Evolutionary conservation across 1,139 yeast genomes (phyloP), one percentile per base, ranked within the genome.

Genomic region (Blastobotrys proliferans): DNA sequence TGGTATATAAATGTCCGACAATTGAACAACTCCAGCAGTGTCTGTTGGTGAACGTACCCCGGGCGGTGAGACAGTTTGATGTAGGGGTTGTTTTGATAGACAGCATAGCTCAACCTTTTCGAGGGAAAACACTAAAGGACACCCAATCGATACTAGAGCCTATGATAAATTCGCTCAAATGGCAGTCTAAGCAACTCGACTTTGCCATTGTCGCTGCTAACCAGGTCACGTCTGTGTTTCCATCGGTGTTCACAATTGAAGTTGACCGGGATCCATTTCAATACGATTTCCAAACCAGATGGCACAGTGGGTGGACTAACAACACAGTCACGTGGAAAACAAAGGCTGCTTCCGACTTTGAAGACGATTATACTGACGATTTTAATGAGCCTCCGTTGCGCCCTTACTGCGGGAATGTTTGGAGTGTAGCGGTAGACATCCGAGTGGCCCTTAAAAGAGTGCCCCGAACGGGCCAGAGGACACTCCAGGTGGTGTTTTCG

Each of bases 51-150:
- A 95, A 85, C 55, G 64, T 88, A 3, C 95, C 95, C 0, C 57
- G 81, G 9, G 64, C 70, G 22, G 60, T 72, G 35, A 66, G 70
- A 37, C 52, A 57, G 9, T 61, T 62, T 3, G 57, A 66, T 2
- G 69, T 78, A 2, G 80, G 76, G 35, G 54, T 83, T 17, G 67
- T 88, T 0, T 70, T 86, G 0, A 70, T 88, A 8, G 97, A 88
- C 61, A 83, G 94, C 28, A 78, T 88, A n/a, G 86, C 95, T 0
- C 94, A 87, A 50, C 95, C 86, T 58, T 67, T 83, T 41, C 66
- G 96, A 45, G 79, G 83, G 2, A 94, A 83, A 52, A 70, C 18
- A 4, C 21, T 17, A 16, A 19, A 27, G 22, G 27, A 35, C 4
- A 19, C 29, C 2, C 20, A 41, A 17, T 26, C 18, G 13, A 14